Conservation (phyloP, 176 grass and related monocot species). For the Tillandsia leiboldiana region DNA sequence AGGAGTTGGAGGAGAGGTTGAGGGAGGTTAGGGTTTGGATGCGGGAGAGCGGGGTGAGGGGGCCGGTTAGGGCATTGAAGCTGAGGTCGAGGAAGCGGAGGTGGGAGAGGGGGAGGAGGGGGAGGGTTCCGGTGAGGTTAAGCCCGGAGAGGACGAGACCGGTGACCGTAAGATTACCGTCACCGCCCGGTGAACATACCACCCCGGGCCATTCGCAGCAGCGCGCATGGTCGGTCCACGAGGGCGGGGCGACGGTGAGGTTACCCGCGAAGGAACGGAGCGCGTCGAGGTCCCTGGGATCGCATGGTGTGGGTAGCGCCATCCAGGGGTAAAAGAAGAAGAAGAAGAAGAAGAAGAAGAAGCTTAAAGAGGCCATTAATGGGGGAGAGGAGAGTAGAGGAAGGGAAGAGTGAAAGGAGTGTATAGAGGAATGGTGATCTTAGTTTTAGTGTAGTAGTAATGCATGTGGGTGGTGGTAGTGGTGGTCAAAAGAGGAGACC, state of each 20-base stretch:
- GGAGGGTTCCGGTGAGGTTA: constrained; percentile 6
- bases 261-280: constrained; percentile 53
- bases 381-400: not conserved
- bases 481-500: constrained; percentile 13
- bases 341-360: constrained; percentile 8
- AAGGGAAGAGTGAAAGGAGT: constrained; percentile 6
- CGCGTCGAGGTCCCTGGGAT: constrained; percentile 47
- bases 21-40: constrained; percentile 13
- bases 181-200: constrained; percentile 26
- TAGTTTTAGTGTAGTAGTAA: not conserved
- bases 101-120: not conserved
- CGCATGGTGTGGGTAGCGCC: constrained; percentile 28
- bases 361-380: constrained; percentile 3
- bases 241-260: constrained; percentile 26
- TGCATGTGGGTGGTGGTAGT: not conserved
- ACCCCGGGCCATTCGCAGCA: constrained; percentile 74
- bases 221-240: constrained; percentile 19
- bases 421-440: not conserved
- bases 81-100: constrained; percentile 28
- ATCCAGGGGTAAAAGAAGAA: constrained; percentile 6
- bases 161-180: constrained; percentile 19
- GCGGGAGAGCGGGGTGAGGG: constrained; percentile 23
- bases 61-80: constrained; percentile 44
- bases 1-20: constrained; percentile 71
- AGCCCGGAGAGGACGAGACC: constrained; percentile 31